Evolutionary conservation across 1,139 yeast species (phyloP).

Genomic region (Lodderomyces pseudojiufengensis): DNA sequence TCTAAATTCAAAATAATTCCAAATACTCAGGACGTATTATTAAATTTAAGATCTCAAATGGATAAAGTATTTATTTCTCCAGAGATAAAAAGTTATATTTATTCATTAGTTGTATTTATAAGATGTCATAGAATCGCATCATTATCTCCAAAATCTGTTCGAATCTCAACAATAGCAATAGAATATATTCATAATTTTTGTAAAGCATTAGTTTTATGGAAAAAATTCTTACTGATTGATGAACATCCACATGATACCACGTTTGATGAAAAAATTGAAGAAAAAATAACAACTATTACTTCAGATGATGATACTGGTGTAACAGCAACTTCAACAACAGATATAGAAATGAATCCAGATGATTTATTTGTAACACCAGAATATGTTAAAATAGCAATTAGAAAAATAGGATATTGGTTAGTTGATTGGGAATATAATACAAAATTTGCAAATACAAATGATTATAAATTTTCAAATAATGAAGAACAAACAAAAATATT

Average conservation of each 20-base stretch:
- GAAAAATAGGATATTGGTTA: slow-evolving; percentile 46
- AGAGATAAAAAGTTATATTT: slow-evolving; percentile 35
- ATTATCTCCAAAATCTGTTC: slow-evolving; percentile 33
- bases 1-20: background rate
- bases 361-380: slow-evolving; percentile 37
- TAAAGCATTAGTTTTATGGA: slow-evolving; percentile 30
- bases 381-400: slow-evolving; percentile 35
- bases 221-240: slow-evolving; percentile 2
- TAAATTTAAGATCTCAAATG: slow-evolving; percentile 11
- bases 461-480: background rate
- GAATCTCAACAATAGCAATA: slow-evolving; percentile 33
- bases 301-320: background rate
- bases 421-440: slow-evolving; percentile 41
- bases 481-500: background rate
- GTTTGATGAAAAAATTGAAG: slow-evolving; percentile 6
- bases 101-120: slow-evolving; percentile 36
- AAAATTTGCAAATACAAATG: slow-evolving; percentile 12
- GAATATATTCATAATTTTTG: slow-evolving; percentile 27
- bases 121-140: slow-evolving; percentile 41
- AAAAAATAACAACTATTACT: background rate
- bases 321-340: slow-evolving; percentile 1
- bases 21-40: slow-evolving; percentile 9
- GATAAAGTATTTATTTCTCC: slow-evolving; percentile 29
- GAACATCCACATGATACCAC: slow-evolving; percentile 1
- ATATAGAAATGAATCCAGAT: slow-evolving; percentile 2